Conservation (phyloP, 352 stramenopile genomes). For the Globisporangium sylvaticum region DNA sequence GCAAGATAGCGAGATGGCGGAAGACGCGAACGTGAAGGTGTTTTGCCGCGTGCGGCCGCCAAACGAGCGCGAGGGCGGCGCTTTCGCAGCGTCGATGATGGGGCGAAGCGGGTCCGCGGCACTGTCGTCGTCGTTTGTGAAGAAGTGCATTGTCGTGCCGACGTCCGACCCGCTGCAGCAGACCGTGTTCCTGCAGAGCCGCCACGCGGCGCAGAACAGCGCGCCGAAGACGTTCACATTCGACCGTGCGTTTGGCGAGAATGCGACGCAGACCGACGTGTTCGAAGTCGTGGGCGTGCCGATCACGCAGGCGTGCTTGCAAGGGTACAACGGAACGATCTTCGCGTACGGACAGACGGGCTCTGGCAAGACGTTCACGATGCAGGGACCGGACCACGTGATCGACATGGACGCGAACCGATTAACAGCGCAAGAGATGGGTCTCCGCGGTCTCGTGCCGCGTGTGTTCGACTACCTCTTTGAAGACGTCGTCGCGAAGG, state of each 20-base stretch:
- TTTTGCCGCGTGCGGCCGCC: slow-evolving; percentile 84
- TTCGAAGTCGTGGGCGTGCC: slow-evolving; percentile 86
- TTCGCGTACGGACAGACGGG: slow-evolving; percentile 86
- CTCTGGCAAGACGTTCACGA: slow-evolving; percentile 84
- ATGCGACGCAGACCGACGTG: slow-evolving; percentile 88
- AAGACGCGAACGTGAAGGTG: slow-evolving; percentile 78
- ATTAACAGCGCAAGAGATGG: slow-evolving; percentile 30
- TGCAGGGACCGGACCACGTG: slow-evolving; percentile 75
- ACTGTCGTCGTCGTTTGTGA: slow-evolving; percentile 28
- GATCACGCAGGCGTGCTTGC: slow-evolving; percentile 71
- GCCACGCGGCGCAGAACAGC: slow-evolving; percentile 22
- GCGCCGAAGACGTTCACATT: slow-evolving; percentile 83
- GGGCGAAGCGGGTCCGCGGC: background rate
- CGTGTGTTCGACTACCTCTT: slow-evolving; percentile 86
- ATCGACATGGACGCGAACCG: slow-evolving; percentile 36
- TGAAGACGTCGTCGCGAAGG: slow-evolving; percentile 31
- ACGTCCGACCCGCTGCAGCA: slow-evolving; percentile 39
- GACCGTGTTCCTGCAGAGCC: slow-evolving; percentile 57
- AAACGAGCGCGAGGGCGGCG: slow-evolving; percentile 66
- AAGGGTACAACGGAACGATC: slow-evolving; percentile 87
- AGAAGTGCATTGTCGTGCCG: slow-evolving; percentile 66
- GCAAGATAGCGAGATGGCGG: slow-evolving; percentile 42
- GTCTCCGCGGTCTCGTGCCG: slow-evolving; percentile 63
- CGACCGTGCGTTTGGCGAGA: slow-evolving; percentile 88
- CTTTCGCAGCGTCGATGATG: slow-evolving; percentile 6